Evolutionary conservation across 306 rosid species (phyloP), one percentile per base, ranked within the genome.

Genomic region (Vachellia pachyceras): DNA sequence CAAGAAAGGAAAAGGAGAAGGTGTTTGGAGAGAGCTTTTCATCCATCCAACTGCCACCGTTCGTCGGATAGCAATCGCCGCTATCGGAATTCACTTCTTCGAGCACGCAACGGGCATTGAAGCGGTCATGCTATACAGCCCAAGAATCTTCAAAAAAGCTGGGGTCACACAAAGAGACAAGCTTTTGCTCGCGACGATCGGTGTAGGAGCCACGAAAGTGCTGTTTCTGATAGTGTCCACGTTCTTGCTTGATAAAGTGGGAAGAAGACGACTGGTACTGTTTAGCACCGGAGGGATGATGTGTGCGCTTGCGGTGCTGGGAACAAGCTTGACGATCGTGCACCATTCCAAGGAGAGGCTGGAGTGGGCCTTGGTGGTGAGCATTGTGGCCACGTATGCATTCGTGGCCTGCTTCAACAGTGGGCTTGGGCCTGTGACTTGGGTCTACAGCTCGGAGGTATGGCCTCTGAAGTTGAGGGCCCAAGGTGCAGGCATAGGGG

Each of bases 361-460:
- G 0, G 20, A 61, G 6, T 95, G 99, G 99, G 89, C 94, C 0
- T 71, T 90, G 60, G 35, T 67, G 2, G 73, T 93, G 0, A 86
- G 95, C 69, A 89, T 95, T 2, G 57, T 67, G n/a, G 73, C 93
- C 0, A 82, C 77, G 0, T 95, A 93, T 25, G 22, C 52, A 0
- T 93, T n/a, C 42, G 92, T 95, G 2, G 96, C 92, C 3, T 87
- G 88, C 72, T 93, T 88, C 55, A 87, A 89, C 0, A 44, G 85
- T 78, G 99, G 98, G 36, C 85, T 95, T 25, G 99, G 86, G 40
- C 99, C 99, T 7, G 66, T 91, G 0, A 87, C 98, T 0, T 93
- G 97, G 95, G 95, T 95, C 6, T 95, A 95, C 44, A 81, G 88
- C 36, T 71, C 95, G 0, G 99, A 95, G 92, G 89, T 93, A 6